A percentile compares a stretch with the other conserved stretches of the same genome.
Evolutionary conservation across 2,329 filamentous ascomycete species (phyloP).

Genomic region (Neofusicoccum cordaticola): DNA sequence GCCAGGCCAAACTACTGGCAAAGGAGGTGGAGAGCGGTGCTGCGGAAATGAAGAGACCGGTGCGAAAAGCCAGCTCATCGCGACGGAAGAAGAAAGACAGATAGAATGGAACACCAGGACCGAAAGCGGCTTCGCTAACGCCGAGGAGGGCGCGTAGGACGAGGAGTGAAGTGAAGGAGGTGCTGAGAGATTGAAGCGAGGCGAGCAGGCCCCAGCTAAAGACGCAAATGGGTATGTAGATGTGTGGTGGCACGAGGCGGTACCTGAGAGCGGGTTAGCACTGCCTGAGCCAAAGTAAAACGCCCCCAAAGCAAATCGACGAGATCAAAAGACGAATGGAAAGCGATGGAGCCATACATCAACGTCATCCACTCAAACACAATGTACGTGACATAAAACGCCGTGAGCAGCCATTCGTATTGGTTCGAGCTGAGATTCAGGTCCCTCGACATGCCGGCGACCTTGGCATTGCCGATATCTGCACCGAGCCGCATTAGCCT

Average conservation of each 20-base stretch:
- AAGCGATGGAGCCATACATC: conserved; percentile 38
- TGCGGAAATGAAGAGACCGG: conserved; percentile 81
- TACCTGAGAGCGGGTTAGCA: conserved; percentile 38
- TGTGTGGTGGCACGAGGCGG: conserved; percentile 57
- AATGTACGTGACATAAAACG: conserved; percentile 64
- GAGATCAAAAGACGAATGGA: not conserved
- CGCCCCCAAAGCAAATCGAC: too few species aligned
- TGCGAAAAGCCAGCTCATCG: conserved; percentile 77
- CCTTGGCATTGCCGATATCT: conserved; percentile 63
- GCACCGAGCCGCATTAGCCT: not conserved
- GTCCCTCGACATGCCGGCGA: conserved; percentile 57
- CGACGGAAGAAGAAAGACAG: conserved; percentile 62
- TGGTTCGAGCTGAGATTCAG: conserved; percentile 54
- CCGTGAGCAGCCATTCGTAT: conserved; percentile 61
- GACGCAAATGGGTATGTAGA: conserved; percentile 64
- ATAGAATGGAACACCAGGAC: conserved; percentile 63
- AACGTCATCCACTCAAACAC: conserved; percentile 66
- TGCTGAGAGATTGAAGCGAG: conserved; percentile 60
- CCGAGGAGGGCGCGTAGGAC: conserved; percentile 59
- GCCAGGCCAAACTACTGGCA: conserved; percentile 75
- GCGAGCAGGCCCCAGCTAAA: conserved; percentile 76
- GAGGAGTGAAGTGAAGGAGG: conserved; percentile 54
- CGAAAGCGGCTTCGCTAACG: conserved; percentile 60
- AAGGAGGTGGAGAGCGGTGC: conserved; percentile 63
- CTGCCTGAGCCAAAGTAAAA: too few species aligned